A percentile compares a stretch with the other conserved stretches of the same genome.
These are phyloP conservation scores for Fusarium pseudoanthophilum DNA, from an alignment of 2,329 filamentous ascomycete species.

Conservation along the genomic window DNA sequence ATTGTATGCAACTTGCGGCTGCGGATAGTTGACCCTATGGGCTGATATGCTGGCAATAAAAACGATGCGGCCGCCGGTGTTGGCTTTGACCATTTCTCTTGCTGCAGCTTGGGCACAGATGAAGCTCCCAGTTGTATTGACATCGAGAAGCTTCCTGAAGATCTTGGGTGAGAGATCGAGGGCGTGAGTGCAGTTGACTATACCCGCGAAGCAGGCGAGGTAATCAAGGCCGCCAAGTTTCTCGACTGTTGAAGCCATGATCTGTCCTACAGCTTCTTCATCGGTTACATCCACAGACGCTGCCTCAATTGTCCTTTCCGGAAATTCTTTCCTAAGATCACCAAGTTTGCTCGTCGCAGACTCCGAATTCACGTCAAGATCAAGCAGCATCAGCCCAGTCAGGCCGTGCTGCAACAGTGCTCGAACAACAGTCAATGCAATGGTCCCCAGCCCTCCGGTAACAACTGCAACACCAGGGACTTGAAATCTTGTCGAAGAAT, in stretches of 20 bases:
- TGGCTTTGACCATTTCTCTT: slow-evolving; percentile 62
- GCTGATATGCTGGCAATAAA: slow-evolving; percentile 76
- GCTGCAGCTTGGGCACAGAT: slow-evolving; percentile 73
- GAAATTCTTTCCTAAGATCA: not conserved
- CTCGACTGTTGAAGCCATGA: not conserved
- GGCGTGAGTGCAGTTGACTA: slow-evolving; percentile 71
- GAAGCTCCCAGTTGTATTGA: slow-evolving; percentile 78
- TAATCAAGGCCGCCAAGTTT: slow-evolving; percentile 5
- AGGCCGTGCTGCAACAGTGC: slow-evolving; percentile 15
- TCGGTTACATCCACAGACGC: slow-evolving; percentile 10
- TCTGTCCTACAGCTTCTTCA: not conserved
- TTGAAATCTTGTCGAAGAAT: slow-evolving; percentile 1
- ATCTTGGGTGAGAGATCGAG: slow-evolving; percentile 67
- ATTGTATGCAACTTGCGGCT: slow-evolving; percentile 79
- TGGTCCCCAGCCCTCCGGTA: slow-evolving; percentile 4
- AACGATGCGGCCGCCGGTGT: slow-evolving; percentile 69
- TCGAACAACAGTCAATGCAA: slow-evolving; percentile 7
- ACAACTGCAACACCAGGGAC: slow-evolving; percentile 8
- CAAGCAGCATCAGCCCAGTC: slow-evolving; percentile 6
- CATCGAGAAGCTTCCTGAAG: slow-evolving; percentile 73
- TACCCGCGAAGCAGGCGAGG: slow-evolving; percentile 49
- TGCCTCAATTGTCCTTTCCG: not conserved
- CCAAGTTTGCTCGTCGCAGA: not conserved
- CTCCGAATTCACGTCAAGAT: slow-evolving; percentile 5
- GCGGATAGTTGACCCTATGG: slow-evolving; percentile 76